phyloP scores from a whole-genome alignment of 1,139 yeast genomes.

The Zygosaccharomyces sapae region DNA sequence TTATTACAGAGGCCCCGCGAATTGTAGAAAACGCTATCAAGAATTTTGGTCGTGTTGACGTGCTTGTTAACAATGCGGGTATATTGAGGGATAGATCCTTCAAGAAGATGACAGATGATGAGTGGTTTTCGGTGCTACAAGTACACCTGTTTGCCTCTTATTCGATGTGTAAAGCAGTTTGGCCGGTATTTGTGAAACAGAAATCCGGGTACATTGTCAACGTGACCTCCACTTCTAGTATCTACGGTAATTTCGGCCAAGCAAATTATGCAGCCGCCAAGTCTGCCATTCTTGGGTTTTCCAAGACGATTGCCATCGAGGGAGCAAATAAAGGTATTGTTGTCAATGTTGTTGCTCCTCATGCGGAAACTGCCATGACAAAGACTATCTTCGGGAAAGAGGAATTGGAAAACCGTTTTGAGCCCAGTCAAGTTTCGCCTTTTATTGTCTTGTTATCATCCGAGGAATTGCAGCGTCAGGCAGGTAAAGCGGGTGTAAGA shows the following conservation, averaged over 20 bases:
- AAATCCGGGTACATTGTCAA: constrained; percentile 79
- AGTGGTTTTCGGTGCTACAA: constrained; percentile 77
- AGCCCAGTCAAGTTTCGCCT: constrained; percentile 90
- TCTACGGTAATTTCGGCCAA: constrained; percentile 96
- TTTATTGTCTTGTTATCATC: constrained; percentile 72
- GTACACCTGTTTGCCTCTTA: constrained; percentile 84
- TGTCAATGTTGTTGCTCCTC: constrained; percentile 89
- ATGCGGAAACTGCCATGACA: constrained; percentile 98
- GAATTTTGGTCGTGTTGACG: constrained; percentile 79
- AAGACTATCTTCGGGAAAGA: constrained; percentile 71
- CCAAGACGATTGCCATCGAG: constrained; percentile 84
- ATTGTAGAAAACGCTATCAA: constrained; percentile 76
- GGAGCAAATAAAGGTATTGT: constrained; percentile 75
- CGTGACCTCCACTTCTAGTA: constrained; percentile 92
- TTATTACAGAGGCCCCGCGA: constrained; percentile 69
- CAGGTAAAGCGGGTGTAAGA: constrained; percentile 37
- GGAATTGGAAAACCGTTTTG: constrained; percentile 74
- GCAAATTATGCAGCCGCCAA: constrained; percentile 94
- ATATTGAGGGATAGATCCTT: constrained; percentile 88
- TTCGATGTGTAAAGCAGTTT: constrained; percentile 81
- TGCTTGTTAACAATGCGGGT: constrained; percentile 90
- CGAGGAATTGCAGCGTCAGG: constrained; percentile 53
- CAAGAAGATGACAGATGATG: constrained; percentile 74
- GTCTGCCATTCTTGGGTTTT: constrained; percentile 79
- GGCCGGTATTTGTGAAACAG: constrained; percentile 83